phyloP scores from a whole-genome alignment of 495 filamentous ascomycete species.

The Hyaloscypha hepaticicola region DNA sequence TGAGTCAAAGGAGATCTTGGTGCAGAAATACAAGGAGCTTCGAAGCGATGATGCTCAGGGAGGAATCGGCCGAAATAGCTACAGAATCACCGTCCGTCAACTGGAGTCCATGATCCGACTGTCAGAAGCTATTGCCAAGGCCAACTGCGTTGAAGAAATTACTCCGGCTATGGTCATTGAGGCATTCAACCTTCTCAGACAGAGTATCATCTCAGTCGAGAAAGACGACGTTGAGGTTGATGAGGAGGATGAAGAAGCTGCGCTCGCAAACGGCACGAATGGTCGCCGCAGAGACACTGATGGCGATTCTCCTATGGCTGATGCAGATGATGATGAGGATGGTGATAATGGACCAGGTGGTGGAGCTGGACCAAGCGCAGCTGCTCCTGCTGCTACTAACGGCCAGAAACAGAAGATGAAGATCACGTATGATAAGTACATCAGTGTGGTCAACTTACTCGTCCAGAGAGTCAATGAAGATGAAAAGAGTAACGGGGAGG shows the following conservation, averaged over 20 bases:
- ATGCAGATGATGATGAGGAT: constrained; percentile 46
- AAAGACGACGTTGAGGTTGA: constrained; percentile 98
- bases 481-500: constrained; percentile 68
- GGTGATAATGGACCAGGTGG: constrained; percentile 39
- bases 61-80: constrained; percentile 86
- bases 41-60: constrained; percentile 92
- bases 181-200: constrained; percentile 82
- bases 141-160: constrained; percentile 93
- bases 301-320: constrained; percentile 71
- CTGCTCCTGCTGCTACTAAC: constrained; percentile 28
- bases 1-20: constrained; percentile 80
- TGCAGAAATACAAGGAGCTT: constrained; percentile 95
- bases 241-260: constrained; percentile 65
- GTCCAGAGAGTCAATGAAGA: constrained; percentile 81
- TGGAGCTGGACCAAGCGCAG: constrained; percentile 30
- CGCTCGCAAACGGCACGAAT: constrained; percentile 29
- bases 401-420: constrained; percentile 65
- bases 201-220: constrained; percentile 96
- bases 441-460: constrained; percentile 80
- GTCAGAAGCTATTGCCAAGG: constrained; percentile 94
- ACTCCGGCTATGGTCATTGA: constrained; percentile 82
- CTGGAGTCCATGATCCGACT: constrained; percentile 93
- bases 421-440: constrained; percentile 95
- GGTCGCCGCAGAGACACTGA: constrained; percentile 51
- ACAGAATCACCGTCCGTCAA: constrained; percentile 95